Evolutionary conservation across 2,329 filamentous ascomycete genomes (phyloP), one percentile per base, ranked within the genome.

Genomic region (Sarocladium brachiariae): DNA sequence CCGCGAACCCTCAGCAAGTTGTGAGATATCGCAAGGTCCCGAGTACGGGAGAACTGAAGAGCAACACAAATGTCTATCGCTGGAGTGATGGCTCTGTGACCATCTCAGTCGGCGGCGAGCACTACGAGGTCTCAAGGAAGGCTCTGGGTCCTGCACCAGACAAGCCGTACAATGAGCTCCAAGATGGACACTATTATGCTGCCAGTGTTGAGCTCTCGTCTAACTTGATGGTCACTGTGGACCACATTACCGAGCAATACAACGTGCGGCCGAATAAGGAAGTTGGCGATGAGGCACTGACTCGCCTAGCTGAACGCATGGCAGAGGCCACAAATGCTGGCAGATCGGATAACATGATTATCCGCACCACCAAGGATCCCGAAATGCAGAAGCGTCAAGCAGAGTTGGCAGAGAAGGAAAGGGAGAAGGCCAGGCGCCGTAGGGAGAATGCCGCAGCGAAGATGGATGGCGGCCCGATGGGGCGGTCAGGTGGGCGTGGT

Each of bases 21-120:
- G 75, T 87, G 45, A 82, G 87, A 54, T 88, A 84, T 68, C 81
- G 84, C 50, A 80, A 77, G 59, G 83, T 88, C 52, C 74, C 81
- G 9, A 75, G 75, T n/a, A 84, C 81, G 1, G 76, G 78, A 46
- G 71, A 81, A 54, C 72, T 90, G 11, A 80, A 86, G 62, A 90
- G 86, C 61, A 92, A 92, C 62, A 80, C 87, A 2, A 78, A 84
- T 55, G 70, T 92, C 25, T 80, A 88, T 61, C 79, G 80, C 57
- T 92, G 87, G 87, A 89, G 83, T 54, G 87, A 92, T 61, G 87
- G 87, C 24, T 89, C 84, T 3, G 71, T 88, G 14, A 90, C 86
- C 10, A 71, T 92, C 21, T 80, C 85, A n/a, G 74, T 91, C 21
- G 87, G 86, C 13, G 82, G 81, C 53, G 81, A 84, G 55, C 87